Percentiles rank a stretch among this genome's conserved stretches.
Conservation (phyloP, 2,329 filamentous ascomycete genomes). For the Apiospora koreana region DNA sequence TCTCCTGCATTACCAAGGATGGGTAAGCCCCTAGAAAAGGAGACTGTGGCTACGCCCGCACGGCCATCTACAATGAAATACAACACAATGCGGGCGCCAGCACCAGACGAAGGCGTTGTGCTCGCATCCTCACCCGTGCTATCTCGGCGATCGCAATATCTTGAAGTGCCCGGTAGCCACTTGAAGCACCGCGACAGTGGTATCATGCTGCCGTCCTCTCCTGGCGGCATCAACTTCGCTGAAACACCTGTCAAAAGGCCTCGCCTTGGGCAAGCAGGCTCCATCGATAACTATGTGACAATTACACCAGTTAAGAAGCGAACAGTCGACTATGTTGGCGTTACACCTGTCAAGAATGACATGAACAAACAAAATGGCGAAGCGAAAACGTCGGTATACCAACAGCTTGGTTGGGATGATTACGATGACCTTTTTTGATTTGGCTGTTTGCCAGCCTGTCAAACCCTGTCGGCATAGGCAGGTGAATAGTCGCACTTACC, state of each 20-base stretch:
- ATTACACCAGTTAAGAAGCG: conserved; percentile 26
- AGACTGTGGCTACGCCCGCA: conserved; percentile 27
- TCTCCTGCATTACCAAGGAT: conserved; percentile 32
- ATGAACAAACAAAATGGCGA: conserved; percentile 17
- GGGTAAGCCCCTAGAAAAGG: conserved; percentile 17
- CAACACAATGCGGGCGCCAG: conserved; percentile 24
- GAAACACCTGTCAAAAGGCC: conserved; percentile 40
- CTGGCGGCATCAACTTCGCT: conserved; percentile 19
- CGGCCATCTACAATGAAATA: conserved; percentile 19
- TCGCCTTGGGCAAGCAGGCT: conserved; percentile 14
- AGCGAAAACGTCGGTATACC: conserved; percentile 49
- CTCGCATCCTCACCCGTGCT: conserved; percentile 32
- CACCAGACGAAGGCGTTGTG: conserved; percentile 27
- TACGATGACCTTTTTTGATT: conserved; percentile 39
- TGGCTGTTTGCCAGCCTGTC: neutral
- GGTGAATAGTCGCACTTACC: neutral
- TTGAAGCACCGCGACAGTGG: conserved; percentile 29
- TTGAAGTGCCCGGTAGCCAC: conserved; percentile 16
- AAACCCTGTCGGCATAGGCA: neutral
- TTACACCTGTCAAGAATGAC: conserved; percentile 11
- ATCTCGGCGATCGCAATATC: conserved; percentile 23
- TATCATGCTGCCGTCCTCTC: conserved; percentile 33
- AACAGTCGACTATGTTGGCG: neutral
- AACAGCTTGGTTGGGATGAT: conserved; percentile 59
- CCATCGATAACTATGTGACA: conserved; percentile 24